phyloP scores from a whole-genome alignment of 371 early-diverging fungal genomes.

The Mortierella sp. region DNA sequence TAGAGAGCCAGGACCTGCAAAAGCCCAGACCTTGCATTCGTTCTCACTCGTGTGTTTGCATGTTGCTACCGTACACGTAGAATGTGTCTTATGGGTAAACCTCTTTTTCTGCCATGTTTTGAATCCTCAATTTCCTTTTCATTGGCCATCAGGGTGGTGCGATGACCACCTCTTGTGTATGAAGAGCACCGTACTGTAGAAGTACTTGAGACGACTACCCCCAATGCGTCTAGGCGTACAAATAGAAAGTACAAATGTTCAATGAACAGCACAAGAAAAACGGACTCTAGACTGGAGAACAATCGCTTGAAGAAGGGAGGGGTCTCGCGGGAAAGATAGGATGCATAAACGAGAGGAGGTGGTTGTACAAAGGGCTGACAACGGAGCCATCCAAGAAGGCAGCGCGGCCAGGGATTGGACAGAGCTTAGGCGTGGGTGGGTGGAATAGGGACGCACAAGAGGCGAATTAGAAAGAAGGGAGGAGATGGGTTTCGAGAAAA shows the following conservation, averaged over 20 bases:
- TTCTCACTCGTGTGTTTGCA: neutral
- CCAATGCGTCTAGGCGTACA: too few species aligned
- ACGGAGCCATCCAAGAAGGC: neutral
- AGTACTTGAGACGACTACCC: neutral
- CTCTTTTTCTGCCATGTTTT: neutral
- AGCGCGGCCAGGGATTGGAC: neutral
- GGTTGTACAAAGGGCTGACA: neutral
- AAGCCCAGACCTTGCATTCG: slow-evolving; percentile 7
- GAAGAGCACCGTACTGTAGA: neutral
- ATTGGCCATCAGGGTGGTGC: too few species aligned
- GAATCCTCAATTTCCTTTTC: neutral
- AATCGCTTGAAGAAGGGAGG: too few species aligned
- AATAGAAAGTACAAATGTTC: neutral
- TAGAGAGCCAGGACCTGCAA: neutral
- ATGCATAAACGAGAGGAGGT: slow-evolving; percentile 6
- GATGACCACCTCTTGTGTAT: neutral
- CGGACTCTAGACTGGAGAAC: neutral
- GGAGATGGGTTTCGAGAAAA: neutral
- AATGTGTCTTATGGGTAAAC: neutral
- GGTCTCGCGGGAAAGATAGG: slow-evolving; percentile 21
- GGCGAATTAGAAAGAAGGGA: neutral
- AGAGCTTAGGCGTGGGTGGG: slow-evolving; percentile 1
- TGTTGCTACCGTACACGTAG: neutral
- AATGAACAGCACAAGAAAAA: neutral
- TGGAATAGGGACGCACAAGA: neutral